These are phyloP conservation scores for Xylaria sp. DNA, from an alignment of 2,329 filamentous ascomycete species.

Conservation along the genomic window DNA sequence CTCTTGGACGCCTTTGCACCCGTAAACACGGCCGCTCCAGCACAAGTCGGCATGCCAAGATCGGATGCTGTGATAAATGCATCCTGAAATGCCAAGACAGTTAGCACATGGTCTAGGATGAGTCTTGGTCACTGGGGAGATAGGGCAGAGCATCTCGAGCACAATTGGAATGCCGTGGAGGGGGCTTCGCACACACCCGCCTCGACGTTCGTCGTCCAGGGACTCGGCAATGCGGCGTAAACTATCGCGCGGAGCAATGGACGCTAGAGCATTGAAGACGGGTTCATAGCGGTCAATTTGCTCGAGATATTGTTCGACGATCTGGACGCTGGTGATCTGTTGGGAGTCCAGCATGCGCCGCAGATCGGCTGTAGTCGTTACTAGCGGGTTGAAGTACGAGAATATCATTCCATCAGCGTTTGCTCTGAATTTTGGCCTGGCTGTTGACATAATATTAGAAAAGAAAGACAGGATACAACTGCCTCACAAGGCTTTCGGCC, in stretches of 20 bases:
- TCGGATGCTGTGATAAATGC: not conserved
- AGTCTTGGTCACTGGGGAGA: too few species aligned
- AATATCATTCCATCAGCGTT: too few species aligned
- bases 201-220: not conserved
- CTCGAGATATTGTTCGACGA: not conserved
- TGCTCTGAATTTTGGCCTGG: too few species aligned
- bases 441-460: too few species aligned
- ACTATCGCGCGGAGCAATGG: not conserved
- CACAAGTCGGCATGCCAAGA: not conserved
- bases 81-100: not conserved
- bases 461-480: too few species aligned
- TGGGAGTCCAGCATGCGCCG: not conserved
- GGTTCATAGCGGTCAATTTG: not conserved
- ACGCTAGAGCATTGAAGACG: not conserved
- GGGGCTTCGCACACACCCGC: not conserved
- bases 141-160: not conserved
- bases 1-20: too few species aligned
- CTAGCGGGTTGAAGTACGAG: too few species aligned
- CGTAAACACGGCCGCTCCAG: too few species aligned
- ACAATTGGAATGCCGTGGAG: slow-evolving; percentile 2
- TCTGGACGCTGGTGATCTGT: not conserved
- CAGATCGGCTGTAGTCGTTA: too few species aligned
- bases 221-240: not conserved
- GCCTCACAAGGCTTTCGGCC: too few species aligned
- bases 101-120: not conserved